Evolutionary conservation across 352 stramenopile genomes (phyloP), one percentile per base, ranked within the genome.

Genomic region (Phytophthora cryptogea): DNA sequence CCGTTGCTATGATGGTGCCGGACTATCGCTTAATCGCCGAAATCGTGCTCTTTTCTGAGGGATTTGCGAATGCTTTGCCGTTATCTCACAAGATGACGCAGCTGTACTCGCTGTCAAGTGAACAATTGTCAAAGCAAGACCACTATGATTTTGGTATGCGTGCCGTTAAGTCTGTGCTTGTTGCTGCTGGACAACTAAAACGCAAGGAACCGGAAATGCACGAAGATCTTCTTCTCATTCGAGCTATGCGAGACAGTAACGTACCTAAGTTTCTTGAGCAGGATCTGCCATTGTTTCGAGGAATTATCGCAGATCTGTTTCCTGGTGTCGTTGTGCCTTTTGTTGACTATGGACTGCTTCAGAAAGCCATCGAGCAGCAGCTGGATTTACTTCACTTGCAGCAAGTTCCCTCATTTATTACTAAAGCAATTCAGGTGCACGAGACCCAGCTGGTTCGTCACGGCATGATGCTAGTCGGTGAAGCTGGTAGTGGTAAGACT

Each of bases 61-160:
- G 92, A 1, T 98, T 98, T 78, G 88, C 90, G 10, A 97, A 97
- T 63, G 91, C 91, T 4, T 57, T 97, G 11, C 89, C 87, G 6
- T 76, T 98, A 1, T 97, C 90, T 7, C 94, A 97, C 76, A 97
- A 98, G 50, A 98, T 98, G 90, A 94, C 86, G 13, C 90, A 98
- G 62, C 68, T 98, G 10, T 98, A 98, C 58, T 92, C 90, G 9
- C 76, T 98, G 0, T 94, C 87, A 7, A 97, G 84, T 59, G 94
- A 98, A 47, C 94, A 98, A 48, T 65, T 98, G 26, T 97, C 88
- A 9, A 97, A 98, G 52, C 94, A 98, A 50, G 88, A 97, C 37
- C 94, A 98, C 63, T 98, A 98, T 54, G 93, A 97, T 61, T 98
- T 97, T 63, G 94, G 90, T 33, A 97, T 98, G 89, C 82, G 92